Base-by-base conservation (phyloP, 495 filamentous ascomycete species). In the Neurospora sp. region DNA sequence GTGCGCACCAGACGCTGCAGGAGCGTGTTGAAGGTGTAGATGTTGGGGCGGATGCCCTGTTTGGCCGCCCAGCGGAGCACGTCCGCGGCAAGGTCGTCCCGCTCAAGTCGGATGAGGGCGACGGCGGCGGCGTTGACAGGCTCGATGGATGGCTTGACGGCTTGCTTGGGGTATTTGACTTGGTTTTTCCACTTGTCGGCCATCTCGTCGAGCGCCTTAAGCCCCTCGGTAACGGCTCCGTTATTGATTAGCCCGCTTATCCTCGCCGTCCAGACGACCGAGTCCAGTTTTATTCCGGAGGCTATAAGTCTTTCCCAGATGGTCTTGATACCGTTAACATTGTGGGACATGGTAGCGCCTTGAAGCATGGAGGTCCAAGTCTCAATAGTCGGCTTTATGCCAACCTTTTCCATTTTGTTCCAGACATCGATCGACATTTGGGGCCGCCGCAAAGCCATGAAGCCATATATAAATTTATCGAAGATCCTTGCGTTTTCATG, bases 21-120 rank as follows among this genome's bases (percentile, higher is more conserved):
- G 10, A 93, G 83, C 4, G 84, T 89, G 80, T 94, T 94, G 82
- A 88, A 94, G 14, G 92, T 93, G 71, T 82, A 80, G 41, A 86
- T 79, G 76, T 92, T 87, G 20, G 89, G 89, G 41, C 82, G 70
- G 65, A 94, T 86, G 38, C 82, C 83, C 53, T 90, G 87, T 5
- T 75, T 78, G 8, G 76, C 77, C 1, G 90, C 90, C 88, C 90
- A 92, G 12, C 73, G 70, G 9, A 94, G 81, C 5, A 93, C 79
- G 10, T 82, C 79, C 10, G 81, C 73, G 61, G 86, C 85, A 27
- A 72, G 76, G 9, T 47, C 44, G 8, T 75, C 61, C 22, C 81
- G 77, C 7, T 83, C 78, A 39, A 74, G 70, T 37, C 82, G 81
- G 37, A 84, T 65, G 42, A 85, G 78, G 9, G 80, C 77, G 0